A percentile compares a stretch with the other conserved stretches of the same genome.
phyloP scores from a whole-genome alignment of 352 stramenopile genomes.

The Globisporangium spinosum region DNA sequence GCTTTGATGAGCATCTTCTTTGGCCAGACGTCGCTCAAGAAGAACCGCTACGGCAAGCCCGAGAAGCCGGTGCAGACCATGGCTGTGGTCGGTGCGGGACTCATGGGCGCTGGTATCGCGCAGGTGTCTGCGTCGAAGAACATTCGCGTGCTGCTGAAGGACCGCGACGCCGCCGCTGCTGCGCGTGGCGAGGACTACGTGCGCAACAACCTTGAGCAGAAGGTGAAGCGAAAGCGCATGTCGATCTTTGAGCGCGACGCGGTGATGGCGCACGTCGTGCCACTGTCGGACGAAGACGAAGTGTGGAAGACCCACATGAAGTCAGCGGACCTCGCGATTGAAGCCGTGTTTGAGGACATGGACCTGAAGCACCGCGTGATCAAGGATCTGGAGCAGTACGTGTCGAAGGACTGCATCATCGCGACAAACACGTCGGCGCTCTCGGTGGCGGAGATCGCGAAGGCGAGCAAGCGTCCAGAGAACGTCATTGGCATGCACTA shows the following conservation, averaged over 20 bases:
- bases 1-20: slow-evolving; percentile 98
- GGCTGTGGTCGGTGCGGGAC: slow-evolving; percentile 94
- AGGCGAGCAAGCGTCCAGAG: slow-evolving; percentile 75
- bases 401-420: slow-evolving; percentile 94
- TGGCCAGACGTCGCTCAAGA: slow-evolving; percentile 96
- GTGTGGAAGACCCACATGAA: slow-evolving; percentile 92
- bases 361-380: slow-evolving; percentile 96
- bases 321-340: slow-evolving; percentile 95
- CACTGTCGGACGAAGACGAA: slow-evolving; percentile 91
- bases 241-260: slow-evolving; percentile 87
- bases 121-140: slow-evolving; percentile 95
- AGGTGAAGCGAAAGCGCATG: slow-evolving; percentile 94
- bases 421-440: slow-evolving; percentile 98
- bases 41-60: slow-evolving; percentile 93
- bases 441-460: slow-evolving; percentile 94
- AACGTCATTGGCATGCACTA: slow-evolving; percentile 99
- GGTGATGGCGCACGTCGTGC: slow-evolving; percentile 89
- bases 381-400: slow-evolving; percentile 90
- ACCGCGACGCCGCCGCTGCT: slow-evolving; percentile 88
- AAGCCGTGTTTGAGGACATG: slow-evolving; percentile 98
- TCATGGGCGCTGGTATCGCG: slow-evolving; percentile 98
- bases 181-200: slow-evolving; percentile 91
- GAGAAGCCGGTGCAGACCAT: slow-evolving; percentile 89
- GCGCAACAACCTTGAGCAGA: slow-evolving; percentile 92
- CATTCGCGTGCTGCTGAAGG: slow-evolving; percentile 94